Percentiles rank a stretch among this genome's conserved stretches.
phyloP scores from a whole-genome alignment of 2,329 filamentous ascomycete genomes.

The Talaromyces rugulosus region DNA sequence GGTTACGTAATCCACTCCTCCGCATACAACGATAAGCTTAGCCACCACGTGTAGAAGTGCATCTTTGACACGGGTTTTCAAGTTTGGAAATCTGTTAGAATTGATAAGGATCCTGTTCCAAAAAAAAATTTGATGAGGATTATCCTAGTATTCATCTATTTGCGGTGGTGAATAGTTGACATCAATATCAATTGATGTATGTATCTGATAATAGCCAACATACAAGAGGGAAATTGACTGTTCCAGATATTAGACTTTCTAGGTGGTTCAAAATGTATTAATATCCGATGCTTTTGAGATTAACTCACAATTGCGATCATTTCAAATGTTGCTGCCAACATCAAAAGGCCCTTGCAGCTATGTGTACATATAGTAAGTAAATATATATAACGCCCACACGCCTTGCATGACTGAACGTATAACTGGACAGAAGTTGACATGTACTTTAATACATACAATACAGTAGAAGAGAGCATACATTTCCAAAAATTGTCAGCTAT shows the following conservation, averaged over 20 bases:
- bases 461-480: too few relatives aligned
- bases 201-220: neutral
- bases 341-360: neutral
- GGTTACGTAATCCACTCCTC: conserved; percentile 1
- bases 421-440: neutral
- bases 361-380: neutral
- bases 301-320: too few relatives aligned
- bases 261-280: neutral
- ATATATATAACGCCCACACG: neutral
- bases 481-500: neutral
- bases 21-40: neutral
- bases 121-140: neutral
- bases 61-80: neutral
- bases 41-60: neutral
- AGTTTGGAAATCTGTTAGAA: neutral
- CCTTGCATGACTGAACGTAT: neutral
- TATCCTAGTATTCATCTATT: neutral
- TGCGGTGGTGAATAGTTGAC: neutral
- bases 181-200: neutral
- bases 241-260: neutral
- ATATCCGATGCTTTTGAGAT: neutral
- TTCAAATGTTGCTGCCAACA: too few relatives aligned
- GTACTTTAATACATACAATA: neutral
- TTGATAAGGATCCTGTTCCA: neutral
- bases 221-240: neutral